Evolutionary conservation across 1,139 yeast genomes (phyloP), one percentile per base, ranked within the genome.

Genomic region (Magnusiomyces fungicola): DNA sequence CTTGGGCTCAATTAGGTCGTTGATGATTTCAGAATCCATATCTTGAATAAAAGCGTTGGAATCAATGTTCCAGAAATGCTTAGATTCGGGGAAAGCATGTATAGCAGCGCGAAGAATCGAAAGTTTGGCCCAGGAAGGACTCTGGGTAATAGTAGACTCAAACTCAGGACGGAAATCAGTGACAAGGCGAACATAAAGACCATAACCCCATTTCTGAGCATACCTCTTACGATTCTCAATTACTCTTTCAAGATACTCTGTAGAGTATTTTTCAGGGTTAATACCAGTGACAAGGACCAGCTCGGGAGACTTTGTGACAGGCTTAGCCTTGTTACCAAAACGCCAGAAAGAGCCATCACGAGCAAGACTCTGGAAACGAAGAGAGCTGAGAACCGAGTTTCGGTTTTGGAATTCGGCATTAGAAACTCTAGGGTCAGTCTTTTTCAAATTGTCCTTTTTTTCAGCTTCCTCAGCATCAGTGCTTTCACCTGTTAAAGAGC

Each of bases 151-250:
- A 7, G 55, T 33, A 27, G 45, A 53, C 22, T 24, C 37, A 37
- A 56, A 57, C 18, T 45, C 42, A n/a, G 48, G 30, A 43, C 56
- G 48, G 54, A 58, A 87, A 62, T 88, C 95, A 63, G 86, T 89
- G 32, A 73, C 65, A 89, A 94, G 86, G 53, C 95, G 75, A 36
- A 84, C 77, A 60, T 86, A 88, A 18, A 85, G 67, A 21, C 94
- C 96, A 64, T 82, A 88, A 43, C 75, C 75, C 58, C 85, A 88
- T 25, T 69, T 70, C 62, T 81, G 83, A 2, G 94, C 95, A 61
- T 88, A 89, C 61, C 85, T 87, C 29, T 84, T 83, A 61, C 96
- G 75, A 66, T 89, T 88, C 61, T 85, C 90, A 23, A 86, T 83
- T 47, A 88, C 70, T 53, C 77, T 76, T 10, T 81, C 76, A 52